phyloP scores from a whole-genome alignment of 768 basidiomycete genomes.

The Boletus barrowsii region DNA sequence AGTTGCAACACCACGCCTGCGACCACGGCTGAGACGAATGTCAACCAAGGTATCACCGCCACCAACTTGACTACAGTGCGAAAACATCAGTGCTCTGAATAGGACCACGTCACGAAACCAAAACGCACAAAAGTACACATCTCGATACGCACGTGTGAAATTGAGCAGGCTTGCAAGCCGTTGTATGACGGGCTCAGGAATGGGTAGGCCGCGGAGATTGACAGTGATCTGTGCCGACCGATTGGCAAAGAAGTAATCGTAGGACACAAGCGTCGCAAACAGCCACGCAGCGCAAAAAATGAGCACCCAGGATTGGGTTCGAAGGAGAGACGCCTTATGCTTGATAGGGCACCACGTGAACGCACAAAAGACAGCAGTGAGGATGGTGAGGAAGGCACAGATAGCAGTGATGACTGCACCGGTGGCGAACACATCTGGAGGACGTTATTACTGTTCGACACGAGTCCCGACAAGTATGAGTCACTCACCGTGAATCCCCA shows the following conservation, averaged over 20 bases:
- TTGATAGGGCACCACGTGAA: constrained; percentile 16
- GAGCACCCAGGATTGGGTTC: constrained; percentile 37
- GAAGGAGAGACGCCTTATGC: constrained; percentile 14
- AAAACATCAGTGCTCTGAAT: background rate
- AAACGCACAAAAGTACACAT: constrained; percentile 43
- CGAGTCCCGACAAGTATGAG: background rate
- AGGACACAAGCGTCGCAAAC: constrained; percentile 47
- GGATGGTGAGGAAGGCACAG: constrained; percentile 32
- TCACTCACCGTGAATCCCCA: constrained; percentile 14
- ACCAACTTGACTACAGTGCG: constrained; percentile 41
- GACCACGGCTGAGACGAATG: constrained; percentile 39
- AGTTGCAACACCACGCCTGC: constrained; percentile 36
- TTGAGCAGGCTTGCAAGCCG: constrained; percentile 36
- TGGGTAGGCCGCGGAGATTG: constrained; percentile 32
- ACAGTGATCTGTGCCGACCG: constrained; percentile 45
- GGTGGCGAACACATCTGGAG: constrained; percentile 38
- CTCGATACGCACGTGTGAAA: constrained; percentile 40
- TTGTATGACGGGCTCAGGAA: constrained; percentile 40
- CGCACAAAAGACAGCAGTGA: constrained; percentile 29
- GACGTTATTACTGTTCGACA: background rate
- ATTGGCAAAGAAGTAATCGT: constrained; percentile 45
- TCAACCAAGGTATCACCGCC: constrained; percentile 54
- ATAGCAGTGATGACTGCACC: constrained; percentile 38
- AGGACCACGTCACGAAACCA: background rate
- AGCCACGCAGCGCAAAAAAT: constrained; percentile 45